Percentiles rank a stretch among this genome's conserved stretches.
Evolutionary conservation across 2,329 filamentous ascomycete species (phyloP).

Genomic region (Venturia nashicola): DNA sequence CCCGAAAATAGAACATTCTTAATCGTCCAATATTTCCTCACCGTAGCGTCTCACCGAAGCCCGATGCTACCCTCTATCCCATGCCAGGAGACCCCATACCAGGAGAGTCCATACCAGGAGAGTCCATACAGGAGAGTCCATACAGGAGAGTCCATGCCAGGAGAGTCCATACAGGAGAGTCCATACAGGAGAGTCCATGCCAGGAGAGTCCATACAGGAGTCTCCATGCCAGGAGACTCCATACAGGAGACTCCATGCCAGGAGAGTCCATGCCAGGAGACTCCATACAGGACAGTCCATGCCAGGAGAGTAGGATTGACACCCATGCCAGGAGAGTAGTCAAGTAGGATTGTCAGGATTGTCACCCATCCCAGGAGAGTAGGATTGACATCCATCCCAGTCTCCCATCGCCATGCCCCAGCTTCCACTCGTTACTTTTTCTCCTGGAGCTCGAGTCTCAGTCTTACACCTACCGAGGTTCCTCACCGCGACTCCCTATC

Average conservation of each 20-base stretch:
- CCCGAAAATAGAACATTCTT: slow-evolving; percentile 4
- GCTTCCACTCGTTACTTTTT: not conserved
- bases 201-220: no score
- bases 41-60: not conserved
- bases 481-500: not conserved
- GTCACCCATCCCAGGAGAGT: no score
- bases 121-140: no score
- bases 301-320: not conserved
- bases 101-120: not conserved
- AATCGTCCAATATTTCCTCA: not conserved
- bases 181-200: no score
- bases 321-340: not conserved
- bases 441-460: not conserved
- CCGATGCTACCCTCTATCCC: not conserved
- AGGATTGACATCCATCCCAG: not conserved
- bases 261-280: no score
- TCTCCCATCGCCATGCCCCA: not conserved
- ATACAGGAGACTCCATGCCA: no score
- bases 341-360: no score
- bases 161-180: no score
- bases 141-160: no score
- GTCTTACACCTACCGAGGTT: not conserved
- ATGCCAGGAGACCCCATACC: not conserved
- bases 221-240: no score
- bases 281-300: no score